These are phyloP conservation scores for Mucuna pruriens DNA, from an alignment of 306 rosid genomes.

Conservation along the genomic window DNA sequence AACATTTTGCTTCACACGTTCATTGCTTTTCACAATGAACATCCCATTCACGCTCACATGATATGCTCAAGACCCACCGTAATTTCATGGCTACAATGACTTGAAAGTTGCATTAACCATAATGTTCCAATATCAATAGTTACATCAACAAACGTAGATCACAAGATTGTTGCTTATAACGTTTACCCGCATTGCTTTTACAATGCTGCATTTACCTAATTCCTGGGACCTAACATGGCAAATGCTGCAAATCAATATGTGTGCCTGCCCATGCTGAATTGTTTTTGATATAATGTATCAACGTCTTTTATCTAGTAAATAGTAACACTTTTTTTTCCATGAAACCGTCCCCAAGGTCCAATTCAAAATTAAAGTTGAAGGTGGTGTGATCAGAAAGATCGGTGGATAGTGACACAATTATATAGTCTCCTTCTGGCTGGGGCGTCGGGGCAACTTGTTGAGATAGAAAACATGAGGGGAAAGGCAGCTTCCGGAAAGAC, in stretches of 20 bases:
- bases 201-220: conserved; percentile 29
- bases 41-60: conserved; percentile 46
- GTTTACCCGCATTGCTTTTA: conserved; percentile 11
- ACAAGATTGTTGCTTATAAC: conserved; percentile 26
- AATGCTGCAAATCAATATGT: neutral
- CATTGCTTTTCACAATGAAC: conserved; percentile 32
- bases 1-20: conserved; percentile 32
- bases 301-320: neutral
- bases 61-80: conserved; percentile 27
- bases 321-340: conserved; percentile 4
- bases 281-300: neutral
- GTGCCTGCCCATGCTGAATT: conserved; percentile 29
- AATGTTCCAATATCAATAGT: conserved; percentile 6
- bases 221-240: conserved; percentile 38
- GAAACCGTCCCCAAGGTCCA: conserved; percentile 1
- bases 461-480: conserved; percentile 59
- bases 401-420: conserved; percentile 14
- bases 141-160: conserved; percentile 27
- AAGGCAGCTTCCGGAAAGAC: conserved; percentile 62
- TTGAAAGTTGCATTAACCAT: conserved; percentile 29
- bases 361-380: conserved; percentile 27
- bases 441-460: conserved; percentile 27
- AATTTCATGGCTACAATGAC: conserved; percentile 31
- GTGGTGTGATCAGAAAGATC: conserved; percentile 34
- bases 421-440: conserved; percentile 24